Conservation (phyloP, 2,329 filamentous ascomycete genomes). For the Fusarium neocosmosporiellum region DNA sequence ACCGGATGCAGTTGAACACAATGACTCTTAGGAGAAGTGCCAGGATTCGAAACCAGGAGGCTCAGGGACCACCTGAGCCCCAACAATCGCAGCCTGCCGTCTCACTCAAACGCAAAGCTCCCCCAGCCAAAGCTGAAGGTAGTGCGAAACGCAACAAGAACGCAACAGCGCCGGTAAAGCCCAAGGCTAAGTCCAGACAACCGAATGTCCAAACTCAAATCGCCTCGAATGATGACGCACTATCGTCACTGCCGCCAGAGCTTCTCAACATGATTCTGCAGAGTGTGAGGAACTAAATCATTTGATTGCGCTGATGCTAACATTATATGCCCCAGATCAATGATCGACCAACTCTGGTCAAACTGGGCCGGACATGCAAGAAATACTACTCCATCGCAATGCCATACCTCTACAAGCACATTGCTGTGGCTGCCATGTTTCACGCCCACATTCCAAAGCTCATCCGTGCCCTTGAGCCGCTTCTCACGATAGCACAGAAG, state of each 20-base stretch:
- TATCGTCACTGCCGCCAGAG: slow-evolving; percentile 23
- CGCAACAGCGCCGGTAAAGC: background rate
- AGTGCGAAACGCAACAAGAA: background rate
- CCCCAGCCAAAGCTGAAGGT: background rate
- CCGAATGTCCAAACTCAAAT: background rate
- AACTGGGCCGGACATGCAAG: slow-evolving; percentile 30
- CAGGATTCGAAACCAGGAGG: slow-evolving; percentile 5
- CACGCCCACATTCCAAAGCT: slow-evolving; percentile 33
- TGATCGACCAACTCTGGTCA: slow-evolving; percentile 6
- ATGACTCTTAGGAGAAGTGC: slow-evolving; percentile 28
- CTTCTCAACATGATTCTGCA: slow-evolving; percentile 27
- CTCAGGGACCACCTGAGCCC: background rate
- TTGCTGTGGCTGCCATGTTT: slow-evolving; percentile 5
- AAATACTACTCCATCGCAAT: slow-evolving; percentile 20
- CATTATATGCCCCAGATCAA: background rate
- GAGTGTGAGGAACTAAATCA: background rate
- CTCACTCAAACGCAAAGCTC: slow-evolving; percentile 6
- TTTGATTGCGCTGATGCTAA: background rate
- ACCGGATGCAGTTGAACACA: background rate
- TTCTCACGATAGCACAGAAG: background rate
- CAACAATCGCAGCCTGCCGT: background rate
- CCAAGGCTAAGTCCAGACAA: background rate
- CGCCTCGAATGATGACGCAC: background rate
- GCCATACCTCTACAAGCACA: slow-evolving; percentile 25
- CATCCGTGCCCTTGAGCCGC: background rate